Percentiles rank a stretch among this genome's conserved stretches.
Conservation (phyloP, 768 basidiomycete genomes). For the Mycena alexandri region DNA sequence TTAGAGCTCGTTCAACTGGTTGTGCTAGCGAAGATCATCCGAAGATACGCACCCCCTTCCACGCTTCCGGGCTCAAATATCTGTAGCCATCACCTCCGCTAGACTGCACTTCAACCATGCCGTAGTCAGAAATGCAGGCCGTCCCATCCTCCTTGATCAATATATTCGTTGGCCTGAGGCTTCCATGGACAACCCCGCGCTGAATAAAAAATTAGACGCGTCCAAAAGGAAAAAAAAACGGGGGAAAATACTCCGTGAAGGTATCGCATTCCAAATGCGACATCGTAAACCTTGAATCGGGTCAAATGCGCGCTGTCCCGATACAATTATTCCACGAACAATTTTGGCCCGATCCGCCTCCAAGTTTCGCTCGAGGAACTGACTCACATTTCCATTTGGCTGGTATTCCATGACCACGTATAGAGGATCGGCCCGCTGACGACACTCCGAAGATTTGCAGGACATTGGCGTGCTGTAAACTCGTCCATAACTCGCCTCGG, state of each 20-base stretch:
- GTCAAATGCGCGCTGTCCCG: background rate
- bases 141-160: background rate
- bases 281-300: slow-evolving; percentile 36
- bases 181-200: no score
- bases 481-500: slow-evolving; percentile 40
- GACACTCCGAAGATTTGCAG: slow-evolving; percentile 40
- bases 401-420: slow-evolving; percentile 38
- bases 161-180: slow-evolving; percentile 1
- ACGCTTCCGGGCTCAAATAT: slow-evolving; percentile 43
- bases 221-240: no score
- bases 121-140: slow-evolving; percentile 4
- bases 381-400: slow-evolving; percentile 36
- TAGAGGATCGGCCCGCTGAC: slow-evolving; percentile 39
- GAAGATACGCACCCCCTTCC: slow-evolving; percentile 44
- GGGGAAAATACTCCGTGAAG: slow-evolving; percentile 38
- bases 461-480: slow-evolving; percentile 39
- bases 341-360: slow-evolving; percentile 36
- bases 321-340: slow-evolving; percentile 21
- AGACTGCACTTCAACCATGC: slow-evolving; percentile 3
- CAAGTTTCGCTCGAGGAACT: slow-evolving; percentile 39
- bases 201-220: no score
- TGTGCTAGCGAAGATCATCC: background rate
- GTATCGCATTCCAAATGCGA: slow-evolving; percentile 42
- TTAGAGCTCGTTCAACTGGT: slow-evolving; percentile 19
- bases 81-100: slow-evolving; percentile 1